Evolutionary conservation across 768 basidiomycete genomes (phyloP), one percentile per base, ranked within the genome.

Genomic region (Lactarius hengduanensis): DNA sequence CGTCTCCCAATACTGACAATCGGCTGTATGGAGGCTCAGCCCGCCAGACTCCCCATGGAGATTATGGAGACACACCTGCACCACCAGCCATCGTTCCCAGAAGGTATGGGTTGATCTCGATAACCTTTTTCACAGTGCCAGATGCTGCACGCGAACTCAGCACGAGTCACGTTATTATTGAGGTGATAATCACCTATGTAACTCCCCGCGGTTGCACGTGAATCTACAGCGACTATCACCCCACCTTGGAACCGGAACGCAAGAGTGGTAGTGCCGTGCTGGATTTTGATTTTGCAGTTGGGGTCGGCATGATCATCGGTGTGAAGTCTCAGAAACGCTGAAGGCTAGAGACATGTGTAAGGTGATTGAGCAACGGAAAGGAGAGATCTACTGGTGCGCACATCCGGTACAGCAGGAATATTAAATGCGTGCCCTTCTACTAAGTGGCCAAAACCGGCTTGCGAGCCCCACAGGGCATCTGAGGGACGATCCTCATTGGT

Each of bases 11-110:
- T 86, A 94, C 74, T 96, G 94, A 73, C 94, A 95, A 76, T 96
- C 93, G 63, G 94, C 94, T 92, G 69, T n/a, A 70, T 41, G 10
- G 32, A 57, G 62, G 62, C 13, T 68, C 43, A 16, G 26, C 16
- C 30, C 13, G 10, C 55, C 3, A 45, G 18, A 57, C 13, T 20
- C 30, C 3, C 36, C 40, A 26, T 43, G 43, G 63, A 2, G 26
- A 54, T 2, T 40, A 20, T 36, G 50, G 61, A 28, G 59, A 81
- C 83, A 70, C 74, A 88, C 95, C 96, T 72, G 97, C 97, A 77
- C 96, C 96, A 78, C 97, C 97, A 69, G 97, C 97, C 96, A 99
- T 98, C 1, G 97, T 99, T 68, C 97, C 97, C n/a, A 99, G 84
- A 59, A 99, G 79, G 80, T 95, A 98, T 50, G 94, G 94, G 80